Evolutionary conservation across 345 rosid species (phyloP).

Genomic region (Gossypium australe): DNA sequence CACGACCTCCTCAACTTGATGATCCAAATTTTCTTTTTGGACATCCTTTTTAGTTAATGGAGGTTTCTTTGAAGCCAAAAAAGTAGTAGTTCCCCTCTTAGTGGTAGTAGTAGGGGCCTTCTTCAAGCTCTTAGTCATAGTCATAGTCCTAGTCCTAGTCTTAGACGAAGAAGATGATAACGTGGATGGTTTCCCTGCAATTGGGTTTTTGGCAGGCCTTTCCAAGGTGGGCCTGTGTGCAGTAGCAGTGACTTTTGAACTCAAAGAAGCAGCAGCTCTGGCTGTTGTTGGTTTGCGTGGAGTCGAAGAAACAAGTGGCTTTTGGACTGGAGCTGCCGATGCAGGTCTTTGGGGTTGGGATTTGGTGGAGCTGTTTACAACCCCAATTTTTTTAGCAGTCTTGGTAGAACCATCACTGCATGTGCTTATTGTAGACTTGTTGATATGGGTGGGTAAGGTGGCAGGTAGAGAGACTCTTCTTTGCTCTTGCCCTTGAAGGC

Average conservation of each 20-base stretch:
- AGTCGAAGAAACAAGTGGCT: constrained; percentile 36
- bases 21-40: constrained; percentile 17
- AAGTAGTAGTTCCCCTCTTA: constrained; percentile 14
- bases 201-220: constrained; percentile 28
- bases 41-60: constrained; percentile 1
- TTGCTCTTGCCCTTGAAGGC: too few relatives aligned
- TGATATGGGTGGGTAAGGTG: constrained; percentile 27
- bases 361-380: constrained; percentile 14
- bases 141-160: neutral
- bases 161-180: constrained; percentile 2
- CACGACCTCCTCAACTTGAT: constrained; percentile 32
- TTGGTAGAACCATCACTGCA: constrained; percentile 30
- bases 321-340: constrained; percentile 32
- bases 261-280: constrained; percentile 33
- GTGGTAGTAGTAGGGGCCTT: constrained; percentile 17
- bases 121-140: constrained; percentile 5
- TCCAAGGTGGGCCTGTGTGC: constrained; percentile 18
- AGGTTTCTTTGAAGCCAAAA: constrained; percentile 10
- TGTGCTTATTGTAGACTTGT: constrained; percentile 55
- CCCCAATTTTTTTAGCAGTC: constrained; percentile 28
- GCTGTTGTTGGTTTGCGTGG: constrained; percentile 27
- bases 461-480: too few relatives aligned
- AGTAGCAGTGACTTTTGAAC: constrained; percentile 3
- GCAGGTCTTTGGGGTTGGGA: constrained; percentile 38
- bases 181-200: constrained; percentile 22